Evolutionary conservation across 2,329 filamentous ascomycete genomes (phyloP), one percentile per base, ranked within the genome.

Genomic region (Paecilomyces variotii): DNA sequence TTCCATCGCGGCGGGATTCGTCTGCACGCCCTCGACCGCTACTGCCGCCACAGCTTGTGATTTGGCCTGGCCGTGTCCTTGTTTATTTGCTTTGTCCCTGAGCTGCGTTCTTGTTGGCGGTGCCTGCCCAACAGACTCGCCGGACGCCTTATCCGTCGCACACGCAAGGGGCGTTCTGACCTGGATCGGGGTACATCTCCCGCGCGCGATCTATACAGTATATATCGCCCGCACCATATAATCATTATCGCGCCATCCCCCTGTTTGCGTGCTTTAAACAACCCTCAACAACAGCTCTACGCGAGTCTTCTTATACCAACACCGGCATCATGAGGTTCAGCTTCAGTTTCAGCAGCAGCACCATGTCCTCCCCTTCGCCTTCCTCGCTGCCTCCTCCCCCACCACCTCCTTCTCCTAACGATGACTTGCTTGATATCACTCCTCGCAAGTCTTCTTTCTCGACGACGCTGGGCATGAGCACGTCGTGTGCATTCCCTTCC

Each of bases 371-470:
- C 57, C 70, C 68, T 49, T 72, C 64, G 3, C 62, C 70, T 11
- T 67, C 65, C 34, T 65, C 66, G 53, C 67, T 68, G 10, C 68
- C 64, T 51, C 73, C 73, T 19, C 70, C 72, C 24, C 72, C 74
- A 19, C 74, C 74, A 24, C 73, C 74, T 32, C 72, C 74, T 12
- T 72, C 73, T 26, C 72, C 72, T 10, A 71, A 62, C 62, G 70
- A 76, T 62, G 68, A 69, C 19, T 63, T 76, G 2, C 70, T 74
- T 53, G 74, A 76, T 57, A 76, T 76, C 63, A 68, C 67, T 35
- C 74, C 74, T 9, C 73, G 73, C 68, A 76, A 76, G 62, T 73
- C 70, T 7, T 76, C 73, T 35, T 77, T 76, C 67, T 76, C 74
- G 26, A 70, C 65, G 27, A 64, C 70, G 34, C 69, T 70, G 57